Base-by-base conservation (phyloP, 495 filamentous ascomycete species). In the Penicillium egyptiacum region DNA sequence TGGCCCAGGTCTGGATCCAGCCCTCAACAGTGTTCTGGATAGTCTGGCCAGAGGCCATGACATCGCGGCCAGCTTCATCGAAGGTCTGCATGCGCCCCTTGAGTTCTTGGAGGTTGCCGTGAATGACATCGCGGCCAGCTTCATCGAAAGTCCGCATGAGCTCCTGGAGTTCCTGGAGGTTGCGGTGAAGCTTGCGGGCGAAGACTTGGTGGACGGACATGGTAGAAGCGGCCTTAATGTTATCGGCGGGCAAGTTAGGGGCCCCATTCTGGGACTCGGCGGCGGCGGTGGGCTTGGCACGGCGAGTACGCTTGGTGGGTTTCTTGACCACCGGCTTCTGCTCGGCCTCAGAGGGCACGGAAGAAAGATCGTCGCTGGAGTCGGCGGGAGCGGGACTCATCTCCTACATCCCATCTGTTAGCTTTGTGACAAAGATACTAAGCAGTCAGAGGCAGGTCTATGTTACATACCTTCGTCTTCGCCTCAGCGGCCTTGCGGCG, bases 1-100 rank as follows among this genome's bases (percentile, higher is more conserved):
- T 16, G 16, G 37, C 19, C 62, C 62, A 67, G 9, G 30, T 14
- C 17, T 37, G 58, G 3, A 59, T 17, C 66, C 66, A 70, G 25
- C 5, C 25, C 1, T 65, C 57, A 23, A 69, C 41, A 4, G 51
- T 39, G n/a, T 49, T 11, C 23, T 62, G 57, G 3, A 63, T 57
- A 43, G 51, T 17, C 2, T 53, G 28, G 7, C 60, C 47, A 42
- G 64, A 45, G n/a, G 53, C 55, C 41, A 66, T 46, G 8, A 51
- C 54, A 11, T 50, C 44, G 1, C 47, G 17, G 19, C 62, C 31
- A 40, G 69, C 57, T 26, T 57, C 40, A 12, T 57, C 53, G 7
- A 55, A 42, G 28, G 64, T 54, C 40, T 56, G 20, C 22, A 61
- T 42, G 6, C 53, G 37, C 46, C 14, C 28, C 10, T 64, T 35